Base-by-base conservation (phyloP, 169 alveolate species). In the Blepharisma undulans region DNA sequence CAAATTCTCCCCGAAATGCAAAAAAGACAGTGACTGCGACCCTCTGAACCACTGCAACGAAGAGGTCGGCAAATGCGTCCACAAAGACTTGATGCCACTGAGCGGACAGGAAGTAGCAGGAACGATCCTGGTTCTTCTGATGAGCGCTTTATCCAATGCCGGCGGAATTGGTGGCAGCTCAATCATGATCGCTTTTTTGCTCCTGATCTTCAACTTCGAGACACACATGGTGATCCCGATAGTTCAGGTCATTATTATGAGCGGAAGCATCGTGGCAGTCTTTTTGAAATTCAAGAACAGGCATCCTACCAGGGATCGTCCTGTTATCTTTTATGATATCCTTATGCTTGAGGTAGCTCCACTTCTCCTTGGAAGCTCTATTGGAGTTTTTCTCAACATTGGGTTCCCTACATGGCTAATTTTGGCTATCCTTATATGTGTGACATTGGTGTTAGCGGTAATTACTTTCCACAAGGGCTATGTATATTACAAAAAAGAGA, bases 141-240 rank as follows among this genome's bases (percentile, higher is more conserved):
- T 90, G 34, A 87, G 93, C 33, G 94, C 95, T 7, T 87, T 94
- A 59, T 91, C 96, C 22, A 95, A 93, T 34, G 92, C 95, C 60
- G 96, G 94, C 59, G 97, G 97, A 18, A 92, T 95, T 22, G 97
- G 97, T 59, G 97, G 97, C 25, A 97, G 97, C 19, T 95, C 95
- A 10, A 90, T 92, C 14, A 88, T 92, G 77, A 93, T 92, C 16
- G 88, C 95, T n/a, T 84, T 94, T 3, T 71, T 93, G 4, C 88
- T 94, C 84, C 82, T 91, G 34, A 89, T 96, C 84, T 92, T 95
- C 90, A 74, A 92, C 48, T 92, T 96, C 84, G 80, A 89, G 60
- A 86, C 97, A 0, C 95, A 94, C 77, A 92, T 89, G 76, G 95
- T 97, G n/a, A 84, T 94, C 21, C 96, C 97, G 1, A 71, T 96